Evolutionary conservation across 2,329 filamentous ascomycete species (phyloP).

Genomic region (Blastomyces parvus): DNA sequence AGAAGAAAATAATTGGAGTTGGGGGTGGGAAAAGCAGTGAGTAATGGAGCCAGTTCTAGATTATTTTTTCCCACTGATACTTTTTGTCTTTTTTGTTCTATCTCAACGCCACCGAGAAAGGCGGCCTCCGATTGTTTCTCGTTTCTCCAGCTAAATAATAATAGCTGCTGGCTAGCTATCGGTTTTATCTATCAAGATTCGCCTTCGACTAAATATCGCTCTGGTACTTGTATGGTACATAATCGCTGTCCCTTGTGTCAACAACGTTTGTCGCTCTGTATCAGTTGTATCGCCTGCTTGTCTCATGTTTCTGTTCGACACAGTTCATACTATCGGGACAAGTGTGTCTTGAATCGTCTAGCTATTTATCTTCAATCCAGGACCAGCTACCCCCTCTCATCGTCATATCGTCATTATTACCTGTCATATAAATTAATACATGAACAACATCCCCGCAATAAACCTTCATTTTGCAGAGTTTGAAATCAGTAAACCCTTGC

Average conservation of each 20-base stretch:
- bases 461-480: background rate
- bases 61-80: background rate
- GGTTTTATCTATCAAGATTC: background rate
- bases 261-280: background rate
- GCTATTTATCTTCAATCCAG: background rate
- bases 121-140: background rate
- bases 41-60: background rate
- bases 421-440: background rate
- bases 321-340: background rate
- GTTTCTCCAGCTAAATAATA: background rate
- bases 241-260: background rate
- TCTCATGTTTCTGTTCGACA: background rate
- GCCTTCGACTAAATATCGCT: background rate
- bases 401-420: conserved; percentile 3
- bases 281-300: background rate
- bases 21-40: no score
- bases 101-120: conserved; percentile 1
- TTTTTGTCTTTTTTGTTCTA: background rate
- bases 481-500: background rate
- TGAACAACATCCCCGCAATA: background rate
- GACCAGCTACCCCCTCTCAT: background rate
- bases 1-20: no score
- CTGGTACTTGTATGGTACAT: background rate
- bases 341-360: background rate
- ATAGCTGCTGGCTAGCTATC: no score